Conservation (phyloP, 2,329 filamentous ascomycete genomes). For the Lachnellula hyalina region DNA sequence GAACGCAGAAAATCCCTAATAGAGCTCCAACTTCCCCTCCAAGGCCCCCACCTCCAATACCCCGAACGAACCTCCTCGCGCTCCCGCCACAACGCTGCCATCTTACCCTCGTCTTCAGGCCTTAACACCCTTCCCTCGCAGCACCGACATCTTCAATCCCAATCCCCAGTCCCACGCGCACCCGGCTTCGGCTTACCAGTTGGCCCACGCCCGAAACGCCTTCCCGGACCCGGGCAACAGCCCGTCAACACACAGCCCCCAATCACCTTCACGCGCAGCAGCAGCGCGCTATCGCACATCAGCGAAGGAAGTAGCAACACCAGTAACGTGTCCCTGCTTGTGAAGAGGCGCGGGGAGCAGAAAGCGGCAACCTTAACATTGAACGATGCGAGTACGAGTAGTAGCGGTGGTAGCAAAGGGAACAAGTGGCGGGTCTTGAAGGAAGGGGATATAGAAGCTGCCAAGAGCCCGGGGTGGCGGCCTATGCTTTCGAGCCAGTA, state of each 20-base stretch:
- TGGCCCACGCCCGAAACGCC: neutral
- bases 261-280: neutral
- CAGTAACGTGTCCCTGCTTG: neutral
- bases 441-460: slow-evolving; percentile 18
- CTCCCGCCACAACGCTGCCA: neutral
- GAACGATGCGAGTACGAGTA: slow-evolving; percentile 36
- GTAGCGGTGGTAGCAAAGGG: slow-evolving; percentile 31
- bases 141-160: neutral
- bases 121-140: neutral
- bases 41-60: neutral
- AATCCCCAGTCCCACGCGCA: neutral
- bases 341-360: neutral
- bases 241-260: neutral
- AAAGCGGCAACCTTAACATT: slow-evolving; percentile 29
- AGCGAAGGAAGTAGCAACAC: neutral
- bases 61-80: neutral
- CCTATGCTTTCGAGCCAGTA: slow-evolving; percentile 14
- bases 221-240: neutral
- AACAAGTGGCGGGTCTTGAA: slow-evolving; percentile 25
- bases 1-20: neutral
- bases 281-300: neutral
- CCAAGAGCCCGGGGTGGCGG: slow-evolving; percentile 25
- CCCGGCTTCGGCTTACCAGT: neutral
- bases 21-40: neutral
- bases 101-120: neutral